Evolutionary conservation across 2,329 filamentous ascomycete species (phyloP).

Genomic region (Colletotrichum horii): DNA sequence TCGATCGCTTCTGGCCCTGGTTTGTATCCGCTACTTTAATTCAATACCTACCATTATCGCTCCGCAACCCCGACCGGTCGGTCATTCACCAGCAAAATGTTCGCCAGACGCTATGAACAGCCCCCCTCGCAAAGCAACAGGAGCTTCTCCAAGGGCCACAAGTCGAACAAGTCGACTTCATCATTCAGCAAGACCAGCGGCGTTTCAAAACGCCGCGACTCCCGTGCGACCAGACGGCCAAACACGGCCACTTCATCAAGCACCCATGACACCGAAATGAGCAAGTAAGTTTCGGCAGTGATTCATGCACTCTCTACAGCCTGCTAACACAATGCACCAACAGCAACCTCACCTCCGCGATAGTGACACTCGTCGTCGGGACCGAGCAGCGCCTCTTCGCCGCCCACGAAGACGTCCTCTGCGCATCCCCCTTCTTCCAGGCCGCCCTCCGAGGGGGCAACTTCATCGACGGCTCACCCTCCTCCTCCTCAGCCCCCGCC

Average conservation of each 20-base stretch:
- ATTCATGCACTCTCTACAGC: not conserved
- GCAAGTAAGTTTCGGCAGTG: slow-evolving; percentile 43
- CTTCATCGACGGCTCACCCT: slow-evolving; percentile 61
- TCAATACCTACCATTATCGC: not conserved
- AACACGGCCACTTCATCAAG: slow-evolving; percentile 47
- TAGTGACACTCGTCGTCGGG: slow-evolving; percentile 84
- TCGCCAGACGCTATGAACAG: slow-evolving; percentile 49
- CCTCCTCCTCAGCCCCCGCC: not conserved
- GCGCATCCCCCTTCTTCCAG: slow-evolving; percentile 79
- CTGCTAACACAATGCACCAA: not conserved
- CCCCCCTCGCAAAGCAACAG: slow-evolving; percentile 45
- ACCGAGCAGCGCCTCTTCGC: slow-evolving; percentile 86
- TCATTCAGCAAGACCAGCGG: slow-evolving; percentile 62
- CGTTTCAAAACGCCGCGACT: slow-evolving; percentile 61
- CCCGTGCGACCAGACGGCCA: slow-evolving; percentile 50
- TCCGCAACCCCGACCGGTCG: not conserved
- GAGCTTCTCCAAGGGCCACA: slow-evolving; percentile 60
- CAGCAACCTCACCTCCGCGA: slow-evolving; percentile 67
- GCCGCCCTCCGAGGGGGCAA: slow-evolving; percentile 65
- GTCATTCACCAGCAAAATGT: slow-evolving; percentile 43
- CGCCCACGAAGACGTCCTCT: slow-evolving; percentile 86
- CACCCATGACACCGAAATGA: slow-evolving; percentile 43
- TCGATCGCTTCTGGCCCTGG: not conserved
- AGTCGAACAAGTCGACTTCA: slow-evolving; percentile 53
- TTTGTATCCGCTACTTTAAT: not conserved